Evolutionary conservation across 2,329 filamentous ascomycete species (phyloP).

Genomic region (Epicoccum nigrum): DNA sequence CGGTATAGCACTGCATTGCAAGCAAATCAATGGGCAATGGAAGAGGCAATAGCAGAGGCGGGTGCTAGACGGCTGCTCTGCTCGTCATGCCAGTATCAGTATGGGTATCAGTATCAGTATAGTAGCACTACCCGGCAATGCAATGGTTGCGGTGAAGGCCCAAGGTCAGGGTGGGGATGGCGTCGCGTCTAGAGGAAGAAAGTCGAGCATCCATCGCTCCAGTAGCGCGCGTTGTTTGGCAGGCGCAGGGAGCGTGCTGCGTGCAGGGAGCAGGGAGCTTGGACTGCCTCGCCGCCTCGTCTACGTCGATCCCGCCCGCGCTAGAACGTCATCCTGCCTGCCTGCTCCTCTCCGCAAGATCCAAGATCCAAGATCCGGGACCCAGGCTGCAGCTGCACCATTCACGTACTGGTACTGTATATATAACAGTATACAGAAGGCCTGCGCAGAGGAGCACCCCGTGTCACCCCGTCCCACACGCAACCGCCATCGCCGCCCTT

Average conservation of each 20-base stretch:
- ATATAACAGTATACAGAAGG: too few species aligned
- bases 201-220: background rate
- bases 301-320: background rate
- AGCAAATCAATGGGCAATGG: too few species aligned
- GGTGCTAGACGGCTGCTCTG: background rate
- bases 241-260: background rate
- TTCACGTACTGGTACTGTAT: too few species aligned
- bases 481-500: background rate
- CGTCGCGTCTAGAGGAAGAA: background rate
- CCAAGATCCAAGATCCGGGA: too few species aligned
- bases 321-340: conserved; percentile 7
- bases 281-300: background rate
- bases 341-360: background rate
- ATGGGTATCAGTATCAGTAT: too few species aligned
- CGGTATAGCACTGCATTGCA: conserved; percentile 98
- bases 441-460: background rate
- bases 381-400: background rate
- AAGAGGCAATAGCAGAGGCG: too few species aligned
- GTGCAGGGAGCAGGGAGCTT: too few species aligned
- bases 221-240: conserved; percentile 1
- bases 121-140: too few species aligned
- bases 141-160: background rate
- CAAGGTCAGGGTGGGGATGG: background rate
- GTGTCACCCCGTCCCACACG: background rate
- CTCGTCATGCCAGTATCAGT: conserved; percentile 3